Evolutionary conservation across 306 rosid species (phyloP), one percentile per base, ranked within the genome.

Genomic region (Dryas octopetala): DNA sequence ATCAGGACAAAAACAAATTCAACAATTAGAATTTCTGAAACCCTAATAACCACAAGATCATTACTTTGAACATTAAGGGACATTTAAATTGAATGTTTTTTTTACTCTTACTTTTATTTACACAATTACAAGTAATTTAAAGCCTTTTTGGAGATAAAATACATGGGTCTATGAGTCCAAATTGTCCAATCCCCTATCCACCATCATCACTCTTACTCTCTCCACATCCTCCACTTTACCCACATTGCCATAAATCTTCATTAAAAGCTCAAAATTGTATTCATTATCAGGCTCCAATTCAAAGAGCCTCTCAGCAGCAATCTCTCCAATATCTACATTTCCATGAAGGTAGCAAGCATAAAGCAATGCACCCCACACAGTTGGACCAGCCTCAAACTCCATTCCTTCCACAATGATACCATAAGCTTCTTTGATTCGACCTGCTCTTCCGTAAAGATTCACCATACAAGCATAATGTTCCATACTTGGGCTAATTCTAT

Each of bases 381-480:
- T 91, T 60, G 98, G 91, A 70, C 93, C 90, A 48, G 88, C 91
- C 78, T 87, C 91, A 61, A 87, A 67, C 74, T 78, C 84, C 85
- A 90, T 82, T 70, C 47, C 77, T 41, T 86, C 78, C 17, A 53
- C 72, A 63, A 95, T 81, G 71, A 91, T 51, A 26, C 80, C 52
- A 66, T 89, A 87, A 65, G 97, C 98, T 77, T 90, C 88, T 82
- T 83, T 57, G 64, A 90, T 78, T 68, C 85, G 23, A n/a, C 97
- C 96, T 76, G 88, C 96, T 81, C 97, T 87, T 76, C 96, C 97
- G 70, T 86, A 95, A 46, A 91, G 96, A 80, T 95, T 91, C 75
- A 95, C 93, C 88, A 91, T 83, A 75, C 97, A 91, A 62, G 91
- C 91, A 81, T 82, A 90, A 83, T 95, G 97, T 69, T 90, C 97